Conservation (phyloP, 1,139 yeast species). For the Geotrichum aggregatum region DNA sequence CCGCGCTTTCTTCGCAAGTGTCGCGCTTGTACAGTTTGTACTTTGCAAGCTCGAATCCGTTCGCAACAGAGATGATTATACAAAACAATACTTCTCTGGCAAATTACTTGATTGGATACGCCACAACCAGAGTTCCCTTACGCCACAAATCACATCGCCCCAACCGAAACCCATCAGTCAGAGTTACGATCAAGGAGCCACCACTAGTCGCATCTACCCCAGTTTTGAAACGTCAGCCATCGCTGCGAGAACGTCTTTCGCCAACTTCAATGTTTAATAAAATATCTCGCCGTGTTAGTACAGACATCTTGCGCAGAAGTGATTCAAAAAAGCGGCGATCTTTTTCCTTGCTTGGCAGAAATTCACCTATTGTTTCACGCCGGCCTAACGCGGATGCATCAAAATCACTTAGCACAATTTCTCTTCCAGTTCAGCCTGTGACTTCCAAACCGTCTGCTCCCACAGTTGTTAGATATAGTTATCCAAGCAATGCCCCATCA, state of each 20-base stretch:
- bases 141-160: neutral
- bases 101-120: conserved; percentile 31
- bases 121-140: conserved; percentile 23
- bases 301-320: neutral
- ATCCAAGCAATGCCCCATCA: neutral
- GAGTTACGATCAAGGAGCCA: neutral
- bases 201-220: neutral
- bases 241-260: conserved; percentile 5
- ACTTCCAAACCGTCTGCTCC: conserved; percentile 1
- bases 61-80: conserved; percentile 29
- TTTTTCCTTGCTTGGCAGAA: conserved; percentile 1
- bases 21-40: conserved; percentile 36
- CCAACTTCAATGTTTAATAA: conserved; percentile 5
- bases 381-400: neutral
- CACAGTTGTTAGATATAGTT: neutral
- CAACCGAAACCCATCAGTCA: neutral
- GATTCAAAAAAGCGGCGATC: conserved; percentile 11
- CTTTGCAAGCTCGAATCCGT: conserved; percentile 34
- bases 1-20: conserved; percentile 33
- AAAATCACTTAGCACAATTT: neutral
- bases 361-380: neutral
- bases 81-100: conserved; percentile 30
- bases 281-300: conserved; percentile 10
- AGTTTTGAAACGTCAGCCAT: conserved; percentile 5
- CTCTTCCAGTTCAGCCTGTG: conserved; percentile 2